Conservation (phyloP, 306 rosid species). For the Corylus americana region DNA sequence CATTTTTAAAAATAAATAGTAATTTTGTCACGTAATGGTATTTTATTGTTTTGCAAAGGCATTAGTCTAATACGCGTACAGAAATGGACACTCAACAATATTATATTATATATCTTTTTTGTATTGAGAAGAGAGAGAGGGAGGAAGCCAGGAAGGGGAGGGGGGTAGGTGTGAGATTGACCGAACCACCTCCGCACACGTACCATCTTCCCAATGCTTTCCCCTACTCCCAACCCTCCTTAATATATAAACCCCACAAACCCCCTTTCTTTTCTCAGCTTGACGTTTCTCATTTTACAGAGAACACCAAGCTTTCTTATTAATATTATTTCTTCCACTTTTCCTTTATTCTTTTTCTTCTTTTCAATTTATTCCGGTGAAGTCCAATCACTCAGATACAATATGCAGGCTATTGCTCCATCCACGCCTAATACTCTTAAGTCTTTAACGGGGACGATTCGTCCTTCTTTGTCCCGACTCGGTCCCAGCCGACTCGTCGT, state of each 20-base stretch:
- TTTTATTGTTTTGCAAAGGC: too few species aligned
- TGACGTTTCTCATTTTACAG: slow-evolving; percentile 54
- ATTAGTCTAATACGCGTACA: too few species aligned
- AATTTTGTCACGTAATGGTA: too few species aligned
- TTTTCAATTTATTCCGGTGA: background rate
- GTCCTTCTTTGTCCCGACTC: slow-evolving; percentile 7
- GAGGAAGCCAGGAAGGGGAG: slow-evolving; percentile 12
- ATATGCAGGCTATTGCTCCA: slow-evolving; percentile 64
- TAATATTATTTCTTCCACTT: too few species aligned
- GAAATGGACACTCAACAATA: too few species aligned
- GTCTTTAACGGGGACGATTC: slow-evolving; percentile 2
- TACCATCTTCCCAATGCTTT: slow-evolving; percentile 24
- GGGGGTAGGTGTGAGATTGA: slow-evolving; percentile 82
- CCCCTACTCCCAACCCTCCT: background rate
- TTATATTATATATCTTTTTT: too few species aligned
- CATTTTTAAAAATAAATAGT: too few species aligned
- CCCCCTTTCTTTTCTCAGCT: slow-evolving; percentile 57
- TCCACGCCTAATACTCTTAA: slow-evolving; percentile 39
- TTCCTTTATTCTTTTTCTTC: background rate
- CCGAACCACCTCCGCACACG: slow-evolving; percentile 49
- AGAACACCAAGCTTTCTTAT: slow-evolving; percentile 60
- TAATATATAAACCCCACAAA: slow-evolving; percentile 39
- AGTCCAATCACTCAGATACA: background rate
- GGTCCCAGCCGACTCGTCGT: slow-evolving; percentile 32
- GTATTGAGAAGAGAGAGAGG: background rate